A percentile compares a stretch with the other conserved stretches of the same genome.
phyloP scores from a whole-genome alignment of 176 grass and related monocot genomes.

The Rhipidocladum racemiflorum region DNA sequence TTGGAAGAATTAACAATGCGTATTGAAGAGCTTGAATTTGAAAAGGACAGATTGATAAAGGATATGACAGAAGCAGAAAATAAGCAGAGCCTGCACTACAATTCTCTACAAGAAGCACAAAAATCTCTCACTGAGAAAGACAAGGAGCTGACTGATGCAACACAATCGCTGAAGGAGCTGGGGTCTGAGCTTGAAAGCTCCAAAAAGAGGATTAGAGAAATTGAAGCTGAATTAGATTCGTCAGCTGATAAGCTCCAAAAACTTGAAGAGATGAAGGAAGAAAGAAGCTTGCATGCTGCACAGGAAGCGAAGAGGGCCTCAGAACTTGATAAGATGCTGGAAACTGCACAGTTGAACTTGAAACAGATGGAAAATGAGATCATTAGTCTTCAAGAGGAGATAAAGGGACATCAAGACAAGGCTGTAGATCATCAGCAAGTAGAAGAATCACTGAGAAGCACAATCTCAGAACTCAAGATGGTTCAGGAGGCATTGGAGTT shows the following conservation, averaged over 20 bases:
- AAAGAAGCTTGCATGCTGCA: constrained; percentile 57
- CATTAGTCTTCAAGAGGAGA: constrained; percentile 56
- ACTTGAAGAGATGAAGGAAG: constrained; percentile 64
- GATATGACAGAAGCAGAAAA: constrained; percentile 67
- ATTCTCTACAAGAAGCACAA: constrained; percentile 68
- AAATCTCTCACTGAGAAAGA: constrained; percentile 50
- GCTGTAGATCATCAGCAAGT: constrained; percentile 51
- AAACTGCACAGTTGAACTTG: constrained; percentile 46
- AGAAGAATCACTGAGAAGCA: constrained; percentile 57
- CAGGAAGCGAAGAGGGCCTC: constrained; percentile 64
- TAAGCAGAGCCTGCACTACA: constrained; percentile 58
- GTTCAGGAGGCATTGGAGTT: constrained; percentile 61
- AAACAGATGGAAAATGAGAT: constrained; percentile 78
- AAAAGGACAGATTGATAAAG: constrained; percentile 45
- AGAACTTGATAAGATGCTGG: constrained; percentile 74
- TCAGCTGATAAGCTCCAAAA: constrained; percentile 53
- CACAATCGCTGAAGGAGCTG: constrained; percentile 40
- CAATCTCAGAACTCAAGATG: constrained; percentile 54
- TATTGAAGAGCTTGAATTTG: constrained; percentile 77
- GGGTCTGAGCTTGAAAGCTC: constrained; percentile 55
- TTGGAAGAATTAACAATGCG: constrained; percentile 51
- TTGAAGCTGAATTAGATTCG: constrained; percentile 46
- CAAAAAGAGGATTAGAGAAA: constrained; percentile 55
- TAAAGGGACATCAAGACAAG: constrained; percentile 59
- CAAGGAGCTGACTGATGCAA: constrained; percentile 61